Conservation (phyloP, 495 filamentous ascomycete species). For the Elaphomyces granulatus region DNA sequence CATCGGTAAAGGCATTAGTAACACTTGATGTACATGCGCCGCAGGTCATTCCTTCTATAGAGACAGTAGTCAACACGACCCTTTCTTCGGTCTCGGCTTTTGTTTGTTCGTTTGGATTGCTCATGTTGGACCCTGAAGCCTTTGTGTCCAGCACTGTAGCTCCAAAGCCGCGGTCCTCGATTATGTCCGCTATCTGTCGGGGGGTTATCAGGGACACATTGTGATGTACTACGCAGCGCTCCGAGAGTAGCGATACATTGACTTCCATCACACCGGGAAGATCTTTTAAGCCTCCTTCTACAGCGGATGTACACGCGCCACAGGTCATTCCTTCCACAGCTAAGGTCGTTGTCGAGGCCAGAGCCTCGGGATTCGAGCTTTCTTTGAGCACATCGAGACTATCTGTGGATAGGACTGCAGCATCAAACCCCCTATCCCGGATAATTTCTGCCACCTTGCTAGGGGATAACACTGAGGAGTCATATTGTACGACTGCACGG, state of each 20-base stretch:
- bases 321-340: constrained; percentile 97
- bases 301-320: constrained; percentile 81
- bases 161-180: constrained; percentile 87
- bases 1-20: constrained; percentile 63
- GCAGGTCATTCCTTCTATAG: constrained; percentile 91
- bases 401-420: constrained; percentile 77
- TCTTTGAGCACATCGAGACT: constrained; percentile 18
- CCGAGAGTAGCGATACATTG: constrained; percentile 68
- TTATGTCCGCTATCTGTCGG: constrained; percentile 67
- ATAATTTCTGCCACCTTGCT: constrained; percentile 70
- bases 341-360: constrained; percentile 58
- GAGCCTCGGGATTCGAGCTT: constrained; percentile 12
- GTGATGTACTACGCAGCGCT: constrained; percentile 62
- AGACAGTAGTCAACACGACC: constrained; percentile 59
- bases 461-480: constrained; percentile 57
- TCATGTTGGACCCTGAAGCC: constrained; percentile 7
- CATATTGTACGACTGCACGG: constrained; percentile 78
- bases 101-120: constrained; percentile 12
- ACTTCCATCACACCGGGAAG: constrained; percentile 66
- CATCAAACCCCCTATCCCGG: constrained; percentile 89
- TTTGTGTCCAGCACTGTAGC: constrained; percentile 54
- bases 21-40: constrained; percentile 90
- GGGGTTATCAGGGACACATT: constrained; percentile 47
- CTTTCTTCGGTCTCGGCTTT: constrained; percentile 28
- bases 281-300: constrained; percentile 64